phyloP scores from a whole-genome alignment of 352 stramenopile species.

The Pythium dissimile region DNA sequence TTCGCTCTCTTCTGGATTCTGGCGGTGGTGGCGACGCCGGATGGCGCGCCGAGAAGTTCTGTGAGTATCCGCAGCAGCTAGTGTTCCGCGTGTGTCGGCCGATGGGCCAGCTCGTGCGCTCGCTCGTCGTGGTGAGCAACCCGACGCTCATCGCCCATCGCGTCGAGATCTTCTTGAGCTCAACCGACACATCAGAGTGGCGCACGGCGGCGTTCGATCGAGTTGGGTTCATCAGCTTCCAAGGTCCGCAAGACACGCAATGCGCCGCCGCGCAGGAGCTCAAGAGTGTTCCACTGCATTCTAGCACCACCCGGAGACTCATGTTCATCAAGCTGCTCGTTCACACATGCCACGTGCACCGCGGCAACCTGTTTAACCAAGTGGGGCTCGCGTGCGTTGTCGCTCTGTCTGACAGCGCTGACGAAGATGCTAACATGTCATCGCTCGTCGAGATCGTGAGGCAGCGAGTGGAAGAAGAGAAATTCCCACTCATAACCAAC shows the following conservation, averaged over 20 bases:
- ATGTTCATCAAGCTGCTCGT: slow-evolving; percentile 41
- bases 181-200: not conserved
- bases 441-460: not conserved
- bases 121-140: slow-evolving; percentile 5
- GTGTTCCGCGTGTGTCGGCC: slow-evolving; percentile 37
- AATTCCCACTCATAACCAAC: no score
- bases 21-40: slow-evolving; percentile 12
- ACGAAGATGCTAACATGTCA: not conserved
- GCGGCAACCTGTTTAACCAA: slow-evolving; percentile 50
- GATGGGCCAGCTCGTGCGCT: slow-evolving; percentile 14
- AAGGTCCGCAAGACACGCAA: slow-evolving; percentile 21
- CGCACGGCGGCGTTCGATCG: slow-evolving; percentile 25
- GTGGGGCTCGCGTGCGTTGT: slow-evolving; percentile 35
- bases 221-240: slow-evolving; percentile 43
- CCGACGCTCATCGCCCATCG: slow-evolving; percentile 30
- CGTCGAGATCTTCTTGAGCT: slow-evolving; percentile 42
- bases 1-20: not conserved
- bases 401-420: not conserved
- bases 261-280: slow-evolving; percentile 37
- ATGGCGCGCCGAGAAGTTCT: slow-evolving; percentile 57
- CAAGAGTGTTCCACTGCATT: slow-evolving; percentile 37
- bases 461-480: not conserved
- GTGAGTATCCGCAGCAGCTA: slow-evolving; percentile 55
- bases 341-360: slow-evolving; percentile 39
- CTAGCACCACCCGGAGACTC: slow-evolving; percentile 2